These are phyloP conservation scores for Spathaspora arborariae DNA, from an alignment of 805 yeast genomes.

Conservation along the genomic window DNA sequence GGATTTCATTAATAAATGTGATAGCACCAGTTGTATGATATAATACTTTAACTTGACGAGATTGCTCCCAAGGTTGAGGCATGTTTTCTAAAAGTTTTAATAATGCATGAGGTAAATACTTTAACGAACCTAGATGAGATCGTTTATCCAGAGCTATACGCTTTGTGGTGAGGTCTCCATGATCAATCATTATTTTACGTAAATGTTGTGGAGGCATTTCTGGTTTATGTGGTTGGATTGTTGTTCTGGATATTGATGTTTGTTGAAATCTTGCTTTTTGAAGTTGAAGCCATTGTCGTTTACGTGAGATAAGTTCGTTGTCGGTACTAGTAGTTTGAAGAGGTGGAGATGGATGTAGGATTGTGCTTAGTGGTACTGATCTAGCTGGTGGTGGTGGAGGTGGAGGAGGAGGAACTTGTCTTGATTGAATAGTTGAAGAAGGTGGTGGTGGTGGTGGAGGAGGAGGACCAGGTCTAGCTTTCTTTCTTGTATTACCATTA, in stretches of 20 bases:
- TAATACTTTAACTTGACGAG: constrained; percentile 79
- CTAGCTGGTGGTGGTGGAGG: constrained; percentile 13
- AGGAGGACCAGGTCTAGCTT: constrained; percentile 1
- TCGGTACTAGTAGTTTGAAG: constrained; percentile 8
- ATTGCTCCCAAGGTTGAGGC: constrained; percentile 98
- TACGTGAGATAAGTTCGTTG: constrained; percentile 38
- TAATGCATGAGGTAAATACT: constrained; percentile 94
- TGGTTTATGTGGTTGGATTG: constrained; percentile 57
- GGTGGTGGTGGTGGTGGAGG: constrained; percentile 33
- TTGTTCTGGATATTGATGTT: constrained; percentile 31
- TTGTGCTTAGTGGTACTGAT: too few species aligned
- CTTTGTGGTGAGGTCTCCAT: constrained; percentile 77
- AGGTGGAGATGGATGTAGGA: constrained; percentile 19
- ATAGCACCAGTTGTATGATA: constrained; percentile 93
- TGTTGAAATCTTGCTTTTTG: constrained; percentile 58
- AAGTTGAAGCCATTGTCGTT: constrained; percentile 56
- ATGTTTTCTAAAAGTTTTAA: constrained; percentile 86
- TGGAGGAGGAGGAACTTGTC: constrained; percentile 11
- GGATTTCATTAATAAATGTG: constrained; percentile 89
- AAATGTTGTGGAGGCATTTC: constrained; percentile 95
- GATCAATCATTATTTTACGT: constrained; percentile 76
- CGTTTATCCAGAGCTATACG: constrained; percentile 75
- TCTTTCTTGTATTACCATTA: constrained; percentile 2
- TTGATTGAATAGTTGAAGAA: constrained; percentile 18
- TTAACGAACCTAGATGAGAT: constrained; percentile 84